Base-by-base conservation (phyloP, 2,329 filamentous ascomycete species). In the Paecilomyces dactylethromorphus region DNA sequence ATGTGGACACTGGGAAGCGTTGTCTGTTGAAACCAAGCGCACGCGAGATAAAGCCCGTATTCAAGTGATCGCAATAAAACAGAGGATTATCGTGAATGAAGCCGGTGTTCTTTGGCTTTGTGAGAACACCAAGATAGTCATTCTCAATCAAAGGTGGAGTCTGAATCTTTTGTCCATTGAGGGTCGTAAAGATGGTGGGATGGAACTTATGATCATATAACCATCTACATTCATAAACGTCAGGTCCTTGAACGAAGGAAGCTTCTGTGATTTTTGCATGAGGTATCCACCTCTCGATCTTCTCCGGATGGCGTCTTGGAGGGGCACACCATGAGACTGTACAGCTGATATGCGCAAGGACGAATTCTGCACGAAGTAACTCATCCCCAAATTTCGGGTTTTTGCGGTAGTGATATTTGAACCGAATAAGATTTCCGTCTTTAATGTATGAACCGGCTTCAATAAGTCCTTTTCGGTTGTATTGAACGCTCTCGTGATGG, bases 61-160 rank as follows among this genome's bases (percentile, higher is more conserved):
- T 68, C 4, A 73, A 61, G 68, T 71, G 67, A 59, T 76, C 75
- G 64, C 81, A 83, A 24, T 74, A 75, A 29, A 82, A 68, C 3
- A 84, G 74, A 11, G 81, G 81, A 58, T 84, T 81, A 62, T 84
- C 82, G 62, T 79, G 73, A 8, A 78, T 73, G 61, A 80, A 79
- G 60, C 71, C 75, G 33, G 71, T 75, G 53, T 72, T 67, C 32
- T 66, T 71, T 0, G 78, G 78, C 63, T 79, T 80, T 49, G 73
- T 66, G 0, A 80, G 69, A 3, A 80, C 73, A 8, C 68, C 69
- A 15, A 80, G 66, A 60, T 71, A 75, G 61, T 80, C 78, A 52
- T 80, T 73, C 39, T 78, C 76, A 57, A 84, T 83, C 76, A 84
- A 80, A n/a, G 79, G 75, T 4, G 82, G 82, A 1, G 82, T 84